A percentile compares a stretch with the other conserved stretches of the same genome.
Conservation (phyloP, 129 eudicot genomes). For the Flaveria linearis region DNA sequence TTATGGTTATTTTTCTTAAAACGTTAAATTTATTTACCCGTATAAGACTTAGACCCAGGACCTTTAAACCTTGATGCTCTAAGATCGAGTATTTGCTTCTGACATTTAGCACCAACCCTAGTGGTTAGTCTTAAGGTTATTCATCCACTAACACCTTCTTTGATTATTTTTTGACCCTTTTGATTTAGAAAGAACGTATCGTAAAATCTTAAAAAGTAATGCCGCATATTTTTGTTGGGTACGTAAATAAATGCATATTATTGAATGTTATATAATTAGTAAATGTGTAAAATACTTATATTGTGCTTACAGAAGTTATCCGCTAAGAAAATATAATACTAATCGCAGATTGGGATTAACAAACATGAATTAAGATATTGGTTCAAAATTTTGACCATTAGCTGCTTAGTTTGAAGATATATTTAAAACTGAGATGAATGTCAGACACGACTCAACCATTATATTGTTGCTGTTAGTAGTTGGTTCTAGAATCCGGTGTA, state of each 20-base stretch:
- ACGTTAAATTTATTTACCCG: too few relatives aligned
- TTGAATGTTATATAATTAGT: background rate
- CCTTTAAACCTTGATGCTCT: too few relatives aligned
- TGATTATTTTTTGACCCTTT: too few relatives aligned
- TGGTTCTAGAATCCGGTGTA: background rate
- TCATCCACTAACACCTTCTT: background rate
- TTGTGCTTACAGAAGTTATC: background rate
- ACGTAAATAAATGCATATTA: background rate
- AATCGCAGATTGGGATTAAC: background rate
- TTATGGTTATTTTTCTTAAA: too few relatives aligned
- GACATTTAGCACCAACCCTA: too few relatives aligned
- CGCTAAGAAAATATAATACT: background rate
- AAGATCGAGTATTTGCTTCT: too few relatives aligned
- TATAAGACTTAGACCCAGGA: too few relatives aligned
- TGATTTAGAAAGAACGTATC: too few relatives aligned
- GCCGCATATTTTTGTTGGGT: too few relatives aligned
- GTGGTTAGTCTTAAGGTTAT: too few relatives aligned
- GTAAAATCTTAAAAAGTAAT: too few relatives aligned
- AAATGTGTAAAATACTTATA: background rate
- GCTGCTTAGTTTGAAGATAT: background rate
- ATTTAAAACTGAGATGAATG: background rate
- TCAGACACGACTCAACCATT: background rate
- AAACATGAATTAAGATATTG: background rate
- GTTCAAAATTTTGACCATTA: background rate
- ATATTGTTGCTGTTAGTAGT: background rate